A percentile compares a stretch with the other conserved stretches of the same genome.
Evolutionary conservation across 176 grass and related monocot genomes (phyloP).

Genomic region (Ensete glaucum): DNA sequence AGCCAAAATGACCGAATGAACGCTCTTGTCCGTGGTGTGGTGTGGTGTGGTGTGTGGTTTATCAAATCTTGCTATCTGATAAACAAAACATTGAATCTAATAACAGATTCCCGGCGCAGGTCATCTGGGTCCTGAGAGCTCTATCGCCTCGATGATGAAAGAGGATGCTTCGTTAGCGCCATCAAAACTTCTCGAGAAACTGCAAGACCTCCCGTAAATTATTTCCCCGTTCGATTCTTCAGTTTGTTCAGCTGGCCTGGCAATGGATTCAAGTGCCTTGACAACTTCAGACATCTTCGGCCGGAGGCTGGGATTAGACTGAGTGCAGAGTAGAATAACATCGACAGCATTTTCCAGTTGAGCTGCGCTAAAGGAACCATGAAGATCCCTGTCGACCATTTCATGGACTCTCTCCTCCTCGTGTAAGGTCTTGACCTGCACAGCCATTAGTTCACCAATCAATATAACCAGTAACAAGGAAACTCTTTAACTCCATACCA

Average conservation of each 20-base stretch:
- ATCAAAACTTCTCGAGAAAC: conserved; percentile 65
- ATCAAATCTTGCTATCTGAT: not conserved
- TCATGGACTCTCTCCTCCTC: conserved; percentile 54
- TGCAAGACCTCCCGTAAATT: conserved; percentile 35
- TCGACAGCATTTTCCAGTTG: conserved; percentile 64
- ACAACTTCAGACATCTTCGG: conserved; percentile 95
- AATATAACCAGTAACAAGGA: not conserved
- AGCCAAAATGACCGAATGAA: not conserved
- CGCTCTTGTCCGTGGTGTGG: too few species aligned
- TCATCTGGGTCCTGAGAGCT: conserved; percentile 92
- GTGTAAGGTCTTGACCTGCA: conserved; percentile 67
- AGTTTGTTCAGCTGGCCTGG: conserved; percentile 37
- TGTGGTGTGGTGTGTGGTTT: not conserved
- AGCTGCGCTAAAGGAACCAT: conserved; percentile 35
- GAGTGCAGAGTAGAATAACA: conserved; percentile 73
- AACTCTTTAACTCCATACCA: too few species aligned
- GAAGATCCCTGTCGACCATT: conserved; percentile 68
- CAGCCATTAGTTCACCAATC: conserved; percentile 1
- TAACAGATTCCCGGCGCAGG: not conserved
- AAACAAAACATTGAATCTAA: not conserved
- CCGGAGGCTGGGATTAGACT: conserved; percentile 63
- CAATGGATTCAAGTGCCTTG: conserved; percentile 56
- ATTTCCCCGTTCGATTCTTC: conserved; percentile 45
- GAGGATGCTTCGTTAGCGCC: conserved; percentile 82
- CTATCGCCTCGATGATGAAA: conserved; percentile 91